Base-by-base conservation (phyloP, 2,329 filamentous ascomycete species). In the Cladosporium oxysporum region DNA sequence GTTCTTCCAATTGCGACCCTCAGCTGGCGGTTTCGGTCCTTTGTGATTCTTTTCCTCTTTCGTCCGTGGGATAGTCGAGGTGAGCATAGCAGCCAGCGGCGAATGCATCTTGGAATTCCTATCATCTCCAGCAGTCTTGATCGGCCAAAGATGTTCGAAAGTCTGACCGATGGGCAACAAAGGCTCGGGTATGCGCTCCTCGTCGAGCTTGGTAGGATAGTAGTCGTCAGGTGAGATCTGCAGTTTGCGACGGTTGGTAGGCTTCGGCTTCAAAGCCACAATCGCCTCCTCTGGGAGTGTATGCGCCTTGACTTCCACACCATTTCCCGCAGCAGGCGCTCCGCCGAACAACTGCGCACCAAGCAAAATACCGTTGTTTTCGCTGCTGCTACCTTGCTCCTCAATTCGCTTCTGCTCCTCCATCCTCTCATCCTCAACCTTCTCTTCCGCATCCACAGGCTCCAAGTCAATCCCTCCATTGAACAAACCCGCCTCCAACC, bases 401-500 rank as follows among this genome's bases (percentile, higher is more conserved):
- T n/a, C 41, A 28, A 18, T 52, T 26, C 16, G 12, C 12, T 8
- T 35, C 16, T 66, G 16, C 33, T 60, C 47, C 8, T 53, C 44
- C 18, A 31, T 35, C 28, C 28, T 65, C 55, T 60, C 18, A 1
- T 57, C 50, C 37, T 63, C 10, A 18, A 37, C 37, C 41, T 47
- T n/a, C n/a, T 21, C 41, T 6, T n/a, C 14, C 4, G 11, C 60
- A 47, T 16, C 35, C 14, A 14, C 41, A 35, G 29, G 16, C 41
- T 60, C 63, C 29, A 80, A 68, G 29, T 78, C 70, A 37, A 86
- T 79, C 3, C 78, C 80, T 41, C 86, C 84, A 76, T 90, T 87
- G 79, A 98, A 96, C 91, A 98, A 95, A 68, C 88, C 90, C 73
- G 92, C 87, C 75, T 98, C 94, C 28, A 99, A 80, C 0, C 95